These are phyloP conservation scores for Alternaria solani DNA, from an alignment of 2,329 filamentous ascomycete genomes.

Conservation along the genomic window DNA sequence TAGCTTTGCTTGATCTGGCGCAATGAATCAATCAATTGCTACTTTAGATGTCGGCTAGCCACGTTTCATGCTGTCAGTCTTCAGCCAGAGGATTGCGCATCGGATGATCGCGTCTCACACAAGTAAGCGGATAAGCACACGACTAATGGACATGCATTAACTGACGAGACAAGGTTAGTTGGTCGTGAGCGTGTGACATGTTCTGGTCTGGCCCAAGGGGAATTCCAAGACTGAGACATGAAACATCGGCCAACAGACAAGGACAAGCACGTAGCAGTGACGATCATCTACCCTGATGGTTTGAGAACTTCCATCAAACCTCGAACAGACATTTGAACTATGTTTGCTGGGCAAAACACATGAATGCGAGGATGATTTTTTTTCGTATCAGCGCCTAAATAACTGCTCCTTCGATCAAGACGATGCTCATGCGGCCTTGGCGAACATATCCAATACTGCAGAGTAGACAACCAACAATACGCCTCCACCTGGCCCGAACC, in stretches of 20 bases:
- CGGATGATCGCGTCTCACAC: conserved; percentile 1
- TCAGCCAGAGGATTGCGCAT: conserved; percentile 2
- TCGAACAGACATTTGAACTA: background rate
- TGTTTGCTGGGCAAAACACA: background rate
- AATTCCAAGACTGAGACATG: background rate
- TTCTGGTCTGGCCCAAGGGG: background rate
- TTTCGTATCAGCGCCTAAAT: background rate
- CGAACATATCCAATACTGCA: conserved; percentile 34
- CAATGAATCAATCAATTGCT: conserved; percentile 15
- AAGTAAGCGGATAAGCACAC: background rate
- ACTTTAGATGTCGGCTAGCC: conserved; percentile 12
- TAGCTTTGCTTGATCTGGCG: conserved; percentile 2
- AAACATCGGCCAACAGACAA: background rate
- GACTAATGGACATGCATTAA: background rate
- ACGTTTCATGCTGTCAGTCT: background rate
- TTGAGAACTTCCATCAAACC: background rate
- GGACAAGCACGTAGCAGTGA: background rate
- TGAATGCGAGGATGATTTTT: background rate
- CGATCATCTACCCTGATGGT: background rate
- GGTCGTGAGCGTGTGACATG: background rate
- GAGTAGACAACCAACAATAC: conserved; percentile 43
- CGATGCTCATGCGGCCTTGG: conserved; percentile 20
- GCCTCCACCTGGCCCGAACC: conserved; percentile 42
- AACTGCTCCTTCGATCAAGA: background rate
- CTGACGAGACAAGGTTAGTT: background rate